Percentiles rank a stretch among this genome's conserved stretches.
These are phyloP conservation scores for Colletotrichum incanum DNA, from an alignment of 2,329 filamentous ascomycete species.

Conservation along the genomic window DNA sequence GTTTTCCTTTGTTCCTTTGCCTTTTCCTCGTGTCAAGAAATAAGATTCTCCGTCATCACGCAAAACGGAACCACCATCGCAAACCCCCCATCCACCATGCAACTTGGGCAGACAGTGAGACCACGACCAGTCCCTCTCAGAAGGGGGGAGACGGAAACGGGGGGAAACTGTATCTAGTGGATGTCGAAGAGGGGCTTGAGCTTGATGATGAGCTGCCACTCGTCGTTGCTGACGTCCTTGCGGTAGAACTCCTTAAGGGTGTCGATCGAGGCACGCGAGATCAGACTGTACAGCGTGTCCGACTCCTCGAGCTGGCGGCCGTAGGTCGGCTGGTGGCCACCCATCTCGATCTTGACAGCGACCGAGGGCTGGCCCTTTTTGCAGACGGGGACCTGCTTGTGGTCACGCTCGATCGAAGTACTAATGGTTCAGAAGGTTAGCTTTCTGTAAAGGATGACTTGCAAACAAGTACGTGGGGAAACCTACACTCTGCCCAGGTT, in stretches of 20 bases:
- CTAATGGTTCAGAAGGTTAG: conserved; percentile 65
- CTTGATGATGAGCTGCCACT: conserved; percentile 96
- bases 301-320: conserved; percentile 95
- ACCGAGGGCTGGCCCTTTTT: conserved; percentile 99
- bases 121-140: neutral
- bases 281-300: conserved; percentile 88
- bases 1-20: neutral
- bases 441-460: neutral
- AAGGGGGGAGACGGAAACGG: neutral
- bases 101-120: neutral
- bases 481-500: conserved; percentile 93
- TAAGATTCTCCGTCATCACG: neutral
- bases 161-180: conserved; percentile 61
- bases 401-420: conserved; percentile 96
- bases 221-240: conserved; percentile 88
- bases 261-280: conserved; percentile 92
- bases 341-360: conserved; percentile 97
- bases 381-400: conserved; percentile 93
- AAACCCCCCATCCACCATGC: neutral
- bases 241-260: conserved; percentile 97
- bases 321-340: conserved; percentile 91
- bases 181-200: conserved; percentile 96
- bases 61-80: neutral
- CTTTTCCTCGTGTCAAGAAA: neutral
- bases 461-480: neutral